A percentile compares a stretch with the other conserved stretches of the same genome.
Conservation (phyloP, 805 yeast genomes). For the Metschnikowia peoriensis region DNA sequence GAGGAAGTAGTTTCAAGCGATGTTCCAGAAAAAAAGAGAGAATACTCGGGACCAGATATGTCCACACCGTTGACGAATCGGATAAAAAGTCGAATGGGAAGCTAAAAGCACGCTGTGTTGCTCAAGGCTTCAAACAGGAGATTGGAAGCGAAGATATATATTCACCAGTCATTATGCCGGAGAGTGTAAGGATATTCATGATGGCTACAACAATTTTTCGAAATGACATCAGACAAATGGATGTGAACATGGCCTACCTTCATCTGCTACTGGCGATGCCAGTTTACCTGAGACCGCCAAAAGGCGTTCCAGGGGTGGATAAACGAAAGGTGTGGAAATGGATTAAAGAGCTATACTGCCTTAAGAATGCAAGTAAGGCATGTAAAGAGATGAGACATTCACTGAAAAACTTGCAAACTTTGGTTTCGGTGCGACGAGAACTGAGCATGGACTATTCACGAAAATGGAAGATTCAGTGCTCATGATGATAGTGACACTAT, state of each 20-base stretch:
- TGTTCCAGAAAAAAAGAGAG: background rate
- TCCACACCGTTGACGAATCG: slow-evolving; percentile 1
- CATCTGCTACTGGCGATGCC: slow-evolving; percentile 5
- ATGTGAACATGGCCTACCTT: slow-evolving; percentile 1
- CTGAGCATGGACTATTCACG: background rate
- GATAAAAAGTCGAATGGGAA: slow-evolving; percentile 2
- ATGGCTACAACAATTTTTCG: background rate
- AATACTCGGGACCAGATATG: background rate
- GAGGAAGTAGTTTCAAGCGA: background rate
- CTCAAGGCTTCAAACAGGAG: background rate
- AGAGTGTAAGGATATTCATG: background rate
- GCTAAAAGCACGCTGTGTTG: slow-evolving; percentile 2
- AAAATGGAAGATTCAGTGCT: background rate
- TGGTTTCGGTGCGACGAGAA: background rate
- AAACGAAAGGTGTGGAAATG: background rate
- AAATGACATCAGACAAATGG: slow-evolving; percentile 1
- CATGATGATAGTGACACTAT: background rate
- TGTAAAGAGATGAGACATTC: background rate
- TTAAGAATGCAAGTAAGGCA: slow-evolving; percentile 1
- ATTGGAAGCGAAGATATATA: slow-evolving; percentile 2
- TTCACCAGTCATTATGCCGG: slow-evolving; percentile 5
- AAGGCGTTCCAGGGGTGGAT: slow-evolving; percentile 1
- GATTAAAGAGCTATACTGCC: slow-evolving; percentile 1
- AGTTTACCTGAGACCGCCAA: slow-evolving; percentile 2
- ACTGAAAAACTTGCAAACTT: background rate